Base-by-base conservation (phyloP, 805 yeast genomes). In the Pichia heedii region DNA sequence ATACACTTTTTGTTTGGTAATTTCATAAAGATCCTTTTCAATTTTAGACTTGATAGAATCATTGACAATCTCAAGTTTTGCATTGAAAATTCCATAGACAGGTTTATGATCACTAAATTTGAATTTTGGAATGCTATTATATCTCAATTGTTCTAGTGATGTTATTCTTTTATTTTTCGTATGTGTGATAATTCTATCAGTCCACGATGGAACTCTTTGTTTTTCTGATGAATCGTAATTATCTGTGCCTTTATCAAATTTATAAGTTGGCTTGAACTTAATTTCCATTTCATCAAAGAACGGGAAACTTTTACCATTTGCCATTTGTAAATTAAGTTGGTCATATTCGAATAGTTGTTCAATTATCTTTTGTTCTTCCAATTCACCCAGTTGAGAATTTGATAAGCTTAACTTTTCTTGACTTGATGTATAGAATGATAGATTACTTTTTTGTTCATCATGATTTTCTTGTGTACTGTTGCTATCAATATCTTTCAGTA, bases 161-260 rank as follows among this genome's bases (percentile, higher is more conserved):
- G 44, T 68, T 10, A 74, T 67, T n/a, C 66, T 65, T 30, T 73
- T 71, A 15, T 84, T 79, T 22, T 83, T 67, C 4, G 72, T 63
- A 43, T 68, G 53, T 54, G 78, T 80, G 39, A 89, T 62, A 27
- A 90, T 79, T 45, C 98, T 67, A 65, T 93, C 99, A 3, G 97
- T 89, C 98, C 98, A 93, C 0, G 98, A 94, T 1, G 98, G 99
- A 12, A 85, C 79, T 49, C 99, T 75, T 61, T 79, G 81, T 62
- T 93, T 93, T 55, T 90, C 97, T 34, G 94, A 81, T 0, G 95
- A 75, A 60, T 93, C 99, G 58, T 89, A 93, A 3, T 57, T 63
- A 38, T 74, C 76, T 0, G 95, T 82, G 5, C 95, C 94, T 39
- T 85, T 83, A 58, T 93, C 95, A 60, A 82, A 93, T 58, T 93